Percentiles rank a stretch among this genome's conserved stretches.
Evolutionary conservation across 352 stramenopile species (phyloP).

Genomic region (Pythium dissotocum): DNA sequence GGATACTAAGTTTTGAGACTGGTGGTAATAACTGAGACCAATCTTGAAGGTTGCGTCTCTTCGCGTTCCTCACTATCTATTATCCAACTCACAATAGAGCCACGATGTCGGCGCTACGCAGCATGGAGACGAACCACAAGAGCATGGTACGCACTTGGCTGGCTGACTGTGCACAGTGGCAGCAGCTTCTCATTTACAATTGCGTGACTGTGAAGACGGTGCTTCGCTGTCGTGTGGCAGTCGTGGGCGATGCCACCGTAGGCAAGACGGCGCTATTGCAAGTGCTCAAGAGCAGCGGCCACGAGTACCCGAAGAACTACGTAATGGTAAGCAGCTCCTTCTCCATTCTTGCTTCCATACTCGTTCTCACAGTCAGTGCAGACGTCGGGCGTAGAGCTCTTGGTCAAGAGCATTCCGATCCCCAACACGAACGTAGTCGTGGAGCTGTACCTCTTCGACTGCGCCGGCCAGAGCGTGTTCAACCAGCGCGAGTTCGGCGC

Average conservation of each 20-base stretch:
- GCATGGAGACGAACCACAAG: conserved; percentile 92
- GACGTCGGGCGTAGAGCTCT: conserved; percentile 90
- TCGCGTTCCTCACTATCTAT: conserved; percentile 1
- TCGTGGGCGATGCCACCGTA: conserved; percentile 90
- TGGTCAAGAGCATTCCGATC: conserved; percentile 89
- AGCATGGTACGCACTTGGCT: conserved; percentile 51
- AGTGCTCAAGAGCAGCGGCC: conserved; percentile 89
- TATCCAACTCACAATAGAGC: neutral
- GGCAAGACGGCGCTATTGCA: conserved; percentile 91
- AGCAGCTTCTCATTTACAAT: neutral
- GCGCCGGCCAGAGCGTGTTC: conserved; percentile 92
- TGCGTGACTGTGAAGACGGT: conserved; percentile 55
- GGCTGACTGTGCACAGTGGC: neutral
- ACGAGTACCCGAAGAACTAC: conserved; percentile 95
- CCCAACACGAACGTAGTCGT: conserved; percentile 89
- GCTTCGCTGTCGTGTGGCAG: conserved; percentile 88
- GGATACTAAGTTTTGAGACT: neutral
- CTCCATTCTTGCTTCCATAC: neutral
- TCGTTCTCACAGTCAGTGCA: conserved; percentile 19
- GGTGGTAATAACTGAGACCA: neutral
- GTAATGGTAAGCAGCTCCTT: conserved; percentile 73
- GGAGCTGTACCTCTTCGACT: conserved; percentile 95
- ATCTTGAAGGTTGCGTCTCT: conserved; percentile 16
- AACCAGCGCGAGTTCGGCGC: conserved; percentile 92
- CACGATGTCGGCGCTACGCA: conserved; percentile 79